Evolutionary conservation across 768 basidiomycete species (phyloP), one percentile per base, ranked within the genome.

Genomic region (Boletus vinaceobasis): DNA sequence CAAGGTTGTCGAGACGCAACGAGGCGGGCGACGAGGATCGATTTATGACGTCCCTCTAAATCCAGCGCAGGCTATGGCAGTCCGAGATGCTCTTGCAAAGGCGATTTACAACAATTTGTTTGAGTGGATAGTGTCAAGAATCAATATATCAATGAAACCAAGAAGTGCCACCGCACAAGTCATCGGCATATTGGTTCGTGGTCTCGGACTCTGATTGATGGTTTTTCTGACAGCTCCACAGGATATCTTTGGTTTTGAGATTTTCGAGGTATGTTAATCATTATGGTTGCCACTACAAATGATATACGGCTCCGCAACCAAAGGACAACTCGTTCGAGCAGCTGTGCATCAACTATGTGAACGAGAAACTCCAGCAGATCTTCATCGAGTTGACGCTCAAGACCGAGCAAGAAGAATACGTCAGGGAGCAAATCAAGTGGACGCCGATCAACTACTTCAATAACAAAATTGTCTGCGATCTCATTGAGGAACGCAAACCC

Each of bases 241-340:
- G 88, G 96, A 99, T 74, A 99, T 99, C 63, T 99, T 97, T 71
- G 96, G 96, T 11, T 99, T 99, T 64, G 95, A 99, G 73, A 98
- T 98, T 65, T 98, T 99, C 67, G 88, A 95, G 77, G 90, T 90
- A 65, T 37, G 71, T 50, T 48, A 48, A 36, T 49, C 31, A 15
- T 7, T 37, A 17, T 36, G 17, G 17, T 43, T 42, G 15, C 33
- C 27, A 7, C 62, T 21, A 36, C 40, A 57, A 55, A 52, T 48
- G 47, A 35, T 27, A 10, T 21, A 56, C 35, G 8, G 27, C 9
- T 48, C 50, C 17, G 17, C 43, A 48, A 62, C 88, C 31, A 21
- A 61, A 94, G 88, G 90, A 94, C 71, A 96, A 96, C 72, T 93
- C 92, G 5, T 94, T 95, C 66, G 93, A 95, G 68, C 94, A 99